Percentiles rank a stretch among this genome's conserved stretches.
Evolutionary conservation across 164 flowering plant species (phyloP).

Genomic region (Berberis vulgaris): DNA sequence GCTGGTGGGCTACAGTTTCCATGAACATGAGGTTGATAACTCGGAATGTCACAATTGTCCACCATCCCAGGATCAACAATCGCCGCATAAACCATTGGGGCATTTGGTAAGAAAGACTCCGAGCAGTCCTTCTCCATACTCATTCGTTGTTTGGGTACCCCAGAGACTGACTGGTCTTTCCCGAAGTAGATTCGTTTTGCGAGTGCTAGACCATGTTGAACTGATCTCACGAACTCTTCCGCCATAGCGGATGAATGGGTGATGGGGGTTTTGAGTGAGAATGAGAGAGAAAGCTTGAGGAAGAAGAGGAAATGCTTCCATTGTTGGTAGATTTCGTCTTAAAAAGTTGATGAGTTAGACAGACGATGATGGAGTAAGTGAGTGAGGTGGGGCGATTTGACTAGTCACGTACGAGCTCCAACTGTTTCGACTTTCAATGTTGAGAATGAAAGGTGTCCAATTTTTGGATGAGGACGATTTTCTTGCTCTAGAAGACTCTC

Average conservation of each 20-base stretch:
- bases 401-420: too few relatives aligned
- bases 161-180: slow-evolving; percentile 51
- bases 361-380: too few relatives aligned
- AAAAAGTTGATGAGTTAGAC: too few relatives aligned
- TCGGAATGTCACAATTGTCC: slow-evolving; percentile 90
- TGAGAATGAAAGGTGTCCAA: too few relatives aligned
- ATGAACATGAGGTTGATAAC: slow-evolving; percentile 94
- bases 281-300: not conserved
- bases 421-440: too few relatives aligned
- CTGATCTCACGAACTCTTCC: slow-evolving; percentile 52
- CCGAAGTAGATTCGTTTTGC: slow-evolving; percentile 74
- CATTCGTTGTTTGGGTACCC: slow-evolving; percentile 41
- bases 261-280: not conserved
- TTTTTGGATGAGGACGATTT: too few relatives aligned
- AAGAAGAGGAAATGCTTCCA: not conserved
- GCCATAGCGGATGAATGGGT: not conserved
- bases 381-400: too few relatives aligned
- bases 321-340: too few relatives aligned
- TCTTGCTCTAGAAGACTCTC: too few relatives aligned
- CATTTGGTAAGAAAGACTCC: slow-evolving; percentile 35
- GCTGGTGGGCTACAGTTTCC: slow-evolving; percentile 91
- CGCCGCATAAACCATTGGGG: slow-evolving; percentile 85
- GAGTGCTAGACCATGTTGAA: slow-evolving; percentile 78
- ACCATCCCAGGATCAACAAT: slow-evolving; percentile 66
- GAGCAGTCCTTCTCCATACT: slow-evolving; percentile 36